Evolutionary conservation across 495 filamentous ascomycete species (phyloP).

Genomic region (Penicillium cataractarum): DNA sequence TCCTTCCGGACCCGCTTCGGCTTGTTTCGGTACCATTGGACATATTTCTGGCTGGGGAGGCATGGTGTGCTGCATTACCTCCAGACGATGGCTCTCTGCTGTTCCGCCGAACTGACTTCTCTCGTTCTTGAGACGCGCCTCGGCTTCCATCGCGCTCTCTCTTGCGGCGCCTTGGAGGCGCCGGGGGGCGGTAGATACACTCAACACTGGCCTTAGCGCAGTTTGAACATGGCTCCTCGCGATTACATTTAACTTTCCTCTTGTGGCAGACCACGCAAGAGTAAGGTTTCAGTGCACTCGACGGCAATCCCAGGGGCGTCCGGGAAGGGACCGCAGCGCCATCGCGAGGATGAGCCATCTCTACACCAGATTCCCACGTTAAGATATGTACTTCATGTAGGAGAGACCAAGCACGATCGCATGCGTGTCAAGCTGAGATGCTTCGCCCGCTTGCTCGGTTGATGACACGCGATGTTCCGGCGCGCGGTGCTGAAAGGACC

Average conservation of each 20-base stretch:
- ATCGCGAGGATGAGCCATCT: neutral
- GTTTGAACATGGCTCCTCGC: slow-evolving; percentile 65
- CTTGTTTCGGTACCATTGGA: slow-evolving; percentile 2
- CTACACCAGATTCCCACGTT: neutral
- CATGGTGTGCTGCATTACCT: neutral
- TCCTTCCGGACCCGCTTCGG: slow-evolving; percentile 28
- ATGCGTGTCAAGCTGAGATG: neutral
- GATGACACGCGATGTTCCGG: neutral
- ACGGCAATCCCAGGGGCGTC: slow-evolving; percentile 10
- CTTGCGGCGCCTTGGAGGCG: slow-evolving; percentile 61
- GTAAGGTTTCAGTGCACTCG: slow-evolving; percentile 34
- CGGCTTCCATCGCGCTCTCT: slow-evolving; percentile 49
- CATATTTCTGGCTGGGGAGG: neutral
- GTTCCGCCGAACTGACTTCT: slow-evolving; percentile 12
- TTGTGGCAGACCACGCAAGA: slow-evolving; percentile 69
- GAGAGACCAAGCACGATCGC: neutral
- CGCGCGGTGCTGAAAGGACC: neutral
- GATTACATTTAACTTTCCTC: slow-evolving; percentile 70
- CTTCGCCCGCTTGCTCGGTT: neutral
- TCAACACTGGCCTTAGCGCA: slow-evolving; percentile 62
- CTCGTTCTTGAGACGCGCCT: slow-evolving; percentile 44
- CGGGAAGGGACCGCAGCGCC: neutral
- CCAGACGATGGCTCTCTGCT: neutral
- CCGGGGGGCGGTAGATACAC: slow-evolving; percentile 62
- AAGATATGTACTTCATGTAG: neutral